Evolutionary conservation across 2,329 filamentous ascomycete genomes (phyloP), one percentile per base, ranked within the genome.

Genomic region (Fusarium coicis): DNA sequence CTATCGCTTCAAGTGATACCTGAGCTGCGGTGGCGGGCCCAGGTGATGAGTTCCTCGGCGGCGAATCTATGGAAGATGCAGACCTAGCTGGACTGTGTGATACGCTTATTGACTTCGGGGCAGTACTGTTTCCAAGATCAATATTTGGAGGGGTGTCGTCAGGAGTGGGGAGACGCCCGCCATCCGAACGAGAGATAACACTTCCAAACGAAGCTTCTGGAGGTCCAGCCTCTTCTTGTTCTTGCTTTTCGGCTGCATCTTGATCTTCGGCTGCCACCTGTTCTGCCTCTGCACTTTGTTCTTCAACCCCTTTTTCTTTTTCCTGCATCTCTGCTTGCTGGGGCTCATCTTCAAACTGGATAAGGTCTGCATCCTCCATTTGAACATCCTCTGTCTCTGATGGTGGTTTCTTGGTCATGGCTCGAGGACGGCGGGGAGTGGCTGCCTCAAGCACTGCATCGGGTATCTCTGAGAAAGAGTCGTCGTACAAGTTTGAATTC

Each of bases 401-500:
- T 23, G 49, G 28, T 7, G 56, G 42, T 12, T 63, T 47, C 14
- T 56, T 65, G 21, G 34, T 15, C 19, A 15, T 32, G 28, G 36
- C 47, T 64, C 32, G 62, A 19, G 76, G 69, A 21, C 76, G 83
- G 34, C 77, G 79, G 2, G 85, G 87, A 3, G 84, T 87, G 9
- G 86, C 88, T 34, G 86, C 86, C 19, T 82, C 83, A 8, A 90
- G 83, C 5, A 89, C 80, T 8, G 79, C 83, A 21, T 87, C 84
- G 2, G 88, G 87, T 21, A 90, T 87, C 57, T 88, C 87, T 1
- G 88, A 90, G 72, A 90, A 90, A 0, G 87, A 88, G 69, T 90
- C 88, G 2, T 89, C 86, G 49, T 88, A 87, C 34, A 78, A 55
- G 43, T 79, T 80, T 5, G 80, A 77, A 28, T 83, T 80, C 4